Base-by-base conservation (phyloP, 75 land plant species). In the Adiantum capillusveneris region DNA sequence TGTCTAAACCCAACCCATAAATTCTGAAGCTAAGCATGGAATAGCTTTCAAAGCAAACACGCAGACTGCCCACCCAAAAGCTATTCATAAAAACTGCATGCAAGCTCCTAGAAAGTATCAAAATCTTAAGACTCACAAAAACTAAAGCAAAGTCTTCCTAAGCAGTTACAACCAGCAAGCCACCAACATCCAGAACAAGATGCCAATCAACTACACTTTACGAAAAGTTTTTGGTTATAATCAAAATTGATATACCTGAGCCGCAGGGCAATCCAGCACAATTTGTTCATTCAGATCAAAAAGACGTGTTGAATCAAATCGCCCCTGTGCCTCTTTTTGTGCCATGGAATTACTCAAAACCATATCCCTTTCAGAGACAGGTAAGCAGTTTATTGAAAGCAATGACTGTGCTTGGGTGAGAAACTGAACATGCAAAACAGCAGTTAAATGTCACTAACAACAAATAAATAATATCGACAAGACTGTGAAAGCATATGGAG, bases 291-390 rank as follows among this genome's bases (percentile, higher is more conserved):
- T 71, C 36, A 70, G 42, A 45, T 75, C 78, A 22, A 50, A 36
- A 16, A 75, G 42, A 21, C 75, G 60, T 44, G 63, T 75, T 12
- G 36, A 59, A 58, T 75, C 78, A 71, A 75, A 75, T 29, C 74
- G 64, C 20, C 78, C 76, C 56, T 71, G 66, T 29, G 78, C 78
- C 42, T 75, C 78, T 54, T 46, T 75, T 44, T 75, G 78, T 25
- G 65, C 78, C 61, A 65, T 75, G 58, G 78, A 53, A 54, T 75
- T 75, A 18, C 59, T 58, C 45, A 75, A 52, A 16, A 75, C 56
- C 75, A 75, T 70, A 60, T 71, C 69, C 50, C 78, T 71, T 65
- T 75, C 78, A 30, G 75, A 34, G 29, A n/a, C 45, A 25, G 78
- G 78, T 37, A 75, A 53, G 22, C 62, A 7, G 31, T 75, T 75